Evolutionary conservation across 495 filamentous ascomycete species (phyloP).

Genomic region (Haplographium delicatum): DNA sequence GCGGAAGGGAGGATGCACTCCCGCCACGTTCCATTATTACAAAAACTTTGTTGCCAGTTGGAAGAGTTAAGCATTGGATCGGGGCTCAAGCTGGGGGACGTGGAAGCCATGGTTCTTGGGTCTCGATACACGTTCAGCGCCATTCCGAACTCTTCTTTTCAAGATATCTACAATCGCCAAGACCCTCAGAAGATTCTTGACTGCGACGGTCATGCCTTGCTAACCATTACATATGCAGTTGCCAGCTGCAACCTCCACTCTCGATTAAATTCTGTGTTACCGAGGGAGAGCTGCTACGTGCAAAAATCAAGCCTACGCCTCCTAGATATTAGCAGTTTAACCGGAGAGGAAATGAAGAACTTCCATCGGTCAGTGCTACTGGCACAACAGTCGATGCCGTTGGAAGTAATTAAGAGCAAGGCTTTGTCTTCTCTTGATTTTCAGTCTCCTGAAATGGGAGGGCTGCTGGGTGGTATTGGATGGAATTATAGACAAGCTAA

Average conservation of each 20-base stretch:
- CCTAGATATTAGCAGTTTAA: conserved; percentile 2
- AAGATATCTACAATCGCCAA: neutral
- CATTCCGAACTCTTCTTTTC: neutral
- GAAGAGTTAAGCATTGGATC: neutral
- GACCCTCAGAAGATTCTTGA: neutral
- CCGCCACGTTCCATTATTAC: neutral
- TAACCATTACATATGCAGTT: neutral
- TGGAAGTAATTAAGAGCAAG: conserved; percentile 6
- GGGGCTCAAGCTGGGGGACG: neutral
- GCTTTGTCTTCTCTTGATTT: neutral
- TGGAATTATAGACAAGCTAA: neutral
- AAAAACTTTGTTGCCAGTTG: neutral
- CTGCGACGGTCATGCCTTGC: neutral
- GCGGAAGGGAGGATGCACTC: neutral
- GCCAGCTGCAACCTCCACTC: conserved; percentile 7
- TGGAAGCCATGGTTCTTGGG: neutral
- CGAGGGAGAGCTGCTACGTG: neutral
- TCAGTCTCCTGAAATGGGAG: neutral
- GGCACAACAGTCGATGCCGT: neutral
- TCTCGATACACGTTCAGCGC: neutral
- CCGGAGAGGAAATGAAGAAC: neutral
- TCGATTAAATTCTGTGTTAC: neutral
- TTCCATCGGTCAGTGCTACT: conserved; percentile 1
- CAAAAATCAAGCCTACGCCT: neutral
- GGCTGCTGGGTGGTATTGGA: neutral